Evolutionary conservation across 2,329 filamentous ascomycete genomes (phyloP), one percentile per base, ranked within the genome.

Genomic region (Exserohilum turcica): DNA sequence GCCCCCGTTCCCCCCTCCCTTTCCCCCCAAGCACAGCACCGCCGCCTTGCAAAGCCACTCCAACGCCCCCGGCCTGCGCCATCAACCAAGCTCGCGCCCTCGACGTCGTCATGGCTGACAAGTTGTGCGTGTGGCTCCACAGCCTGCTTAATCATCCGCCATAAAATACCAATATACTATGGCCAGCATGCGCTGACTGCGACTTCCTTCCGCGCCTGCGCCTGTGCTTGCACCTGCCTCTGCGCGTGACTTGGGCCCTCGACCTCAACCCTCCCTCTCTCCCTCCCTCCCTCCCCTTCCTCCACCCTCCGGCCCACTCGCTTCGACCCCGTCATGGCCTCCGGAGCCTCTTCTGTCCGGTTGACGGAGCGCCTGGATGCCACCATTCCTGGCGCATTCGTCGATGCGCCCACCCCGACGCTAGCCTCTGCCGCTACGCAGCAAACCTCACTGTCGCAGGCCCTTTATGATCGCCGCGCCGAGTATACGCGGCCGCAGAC

Each of bases 401-500:
- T 80, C 7, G 61, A 66, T n/a, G 50, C 48, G 38, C 63, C 48
- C 36, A 58, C 63, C 1, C 51, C 59, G 36, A 66, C 61, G 43
- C 40, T 53, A 12, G 65, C 67, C 31, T 64, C 59, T 27, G 59
- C 67, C 31, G 73, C 75, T 6, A 75, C 76, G 15, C 75, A 78
- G 38, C 74, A 76, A 40, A 81, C 80, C 28, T 65, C 64, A 2
- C 76, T 88, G 7, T 79, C 80, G 2, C 80, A 83, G 47, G 82
- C 81, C 2, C 74, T 97, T 33, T 84, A 88, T 68, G 86, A 89
- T 33, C 84, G 94, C 48, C 84, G 87, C 66, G 78, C 84, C 43
- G 92, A 97, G 73, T 99, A 92, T 72, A 88, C 89, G 21, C 84
- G 86, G 32, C 84, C 86, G 37, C 87, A 87, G 71, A 83, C 83